Evolutionary conservation across 148 eudicot species (phyloP).

Genomic region (Salicornia ramosissima): DNA sequence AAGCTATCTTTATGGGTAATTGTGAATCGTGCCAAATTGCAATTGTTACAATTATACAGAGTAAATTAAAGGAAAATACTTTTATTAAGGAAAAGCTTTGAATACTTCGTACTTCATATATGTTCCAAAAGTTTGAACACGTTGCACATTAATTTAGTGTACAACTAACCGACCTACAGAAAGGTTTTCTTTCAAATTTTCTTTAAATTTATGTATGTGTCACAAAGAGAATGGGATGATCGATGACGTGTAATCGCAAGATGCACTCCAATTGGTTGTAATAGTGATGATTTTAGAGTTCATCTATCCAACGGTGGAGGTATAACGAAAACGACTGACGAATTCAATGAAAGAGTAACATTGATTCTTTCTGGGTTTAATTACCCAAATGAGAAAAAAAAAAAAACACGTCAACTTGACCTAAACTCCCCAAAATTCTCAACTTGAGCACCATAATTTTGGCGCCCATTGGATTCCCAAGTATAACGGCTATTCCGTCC

Average conservation of each 20-base stretch:
- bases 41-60: too few relatives aligned
- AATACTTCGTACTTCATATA: too few relatives aligned
- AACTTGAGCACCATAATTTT: not conserved
- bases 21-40: too few relatives aligned
- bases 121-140: too few relatives aligned
- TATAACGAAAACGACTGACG: not conserved
- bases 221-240: not conserved
- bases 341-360: not conserved
- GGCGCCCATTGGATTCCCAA: not conserved
- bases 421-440: slow-evolving; percentile 8
- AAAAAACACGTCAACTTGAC: not conserved
- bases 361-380: too few relatives aligned
- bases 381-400: not conserved
- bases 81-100: too few relatives aligned
- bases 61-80: too few relatives aligned
- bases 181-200: too few relatives aligned
- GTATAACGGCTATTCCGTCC: not conserved
- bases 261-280: not conserved
- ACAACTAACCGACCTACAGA: too few relatives aligned
- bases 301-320: slow-evolving; percentile 1
- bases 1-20: too few relatives aligned
- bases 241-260: slow-evolving; percentile 16
- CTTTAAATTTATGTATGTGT: too few relatives aligned
- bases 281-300: not conserved
- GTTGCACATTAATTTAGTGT: too few relatives aligned